Conservation (phyloP, 208 protist species). For the Wallacemonas sp. region DNA sequence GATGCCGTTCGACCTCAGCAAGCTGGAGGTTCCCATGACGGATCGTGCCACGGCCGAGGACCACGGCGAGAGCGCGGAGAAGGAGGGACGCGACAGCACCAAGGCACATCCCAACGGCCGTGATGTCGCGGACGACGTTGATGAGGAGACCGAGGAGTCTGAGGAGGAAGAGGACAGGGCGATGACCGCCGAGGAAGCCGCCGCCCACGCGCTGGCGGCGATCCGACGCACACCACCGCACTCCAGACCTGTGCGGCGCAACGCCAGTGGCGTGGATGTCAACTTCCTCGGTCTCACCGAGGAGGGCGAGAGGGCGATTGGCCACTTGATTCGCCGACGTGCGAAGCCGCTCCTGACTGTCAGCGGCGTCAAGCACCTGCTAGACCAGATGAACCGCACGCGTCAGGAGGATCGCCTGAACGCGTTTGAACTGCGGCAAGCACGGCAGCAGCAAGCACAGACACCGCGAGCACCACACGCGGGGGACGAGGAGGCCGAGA, state of each 20-base stretch:
- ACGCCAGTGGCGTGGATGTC: conserved; percentile 21
- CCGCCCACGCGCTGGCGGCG: background rate
- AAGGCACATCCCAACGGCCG: no score
- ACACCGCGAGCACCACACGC: no score
- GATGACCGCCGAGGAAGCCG: conserved; percentile 3
- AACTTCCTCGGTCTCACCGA: conserved; percentile 65
- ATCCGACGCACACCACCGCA: background rate
- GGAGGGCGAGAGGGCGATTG: conserved; percentile 62
- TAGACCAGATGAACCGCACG: conserved; percentile 54
- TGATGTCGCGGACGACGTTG: no score
- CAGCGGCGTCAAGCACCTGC: conserved; percentile 69
- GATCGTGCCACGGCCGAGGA: conserved; percentile 15
- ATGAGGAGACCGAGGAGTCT: background rate
- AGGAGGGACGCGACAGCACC: background rate
- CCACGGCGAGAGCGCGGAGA: no score
- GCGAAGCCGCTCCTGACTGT: conserved; percentile 67
- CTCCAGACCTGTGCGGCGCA: conserved; percentile 1
- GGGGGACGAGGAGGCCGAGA: background rate
- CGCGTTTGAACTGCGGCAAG: conserved; percentile 19
- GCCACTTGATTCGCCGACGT: conserved; percentile 64
- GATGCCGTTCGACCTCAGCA: conserved; percentile 54
- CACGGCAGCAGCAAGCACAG: background rate
- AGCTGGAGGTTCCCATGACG: conserved; percentile 49
- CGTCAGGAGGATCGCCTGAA: conserved; percentile 34
- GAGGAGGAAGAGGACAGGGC: background rate